These are phyloP conservation scores for Aureobasidium sp. DNA, from an alignment of 2,329 filamentous ascomycete species.

Conservation along the genomic window DNA sequence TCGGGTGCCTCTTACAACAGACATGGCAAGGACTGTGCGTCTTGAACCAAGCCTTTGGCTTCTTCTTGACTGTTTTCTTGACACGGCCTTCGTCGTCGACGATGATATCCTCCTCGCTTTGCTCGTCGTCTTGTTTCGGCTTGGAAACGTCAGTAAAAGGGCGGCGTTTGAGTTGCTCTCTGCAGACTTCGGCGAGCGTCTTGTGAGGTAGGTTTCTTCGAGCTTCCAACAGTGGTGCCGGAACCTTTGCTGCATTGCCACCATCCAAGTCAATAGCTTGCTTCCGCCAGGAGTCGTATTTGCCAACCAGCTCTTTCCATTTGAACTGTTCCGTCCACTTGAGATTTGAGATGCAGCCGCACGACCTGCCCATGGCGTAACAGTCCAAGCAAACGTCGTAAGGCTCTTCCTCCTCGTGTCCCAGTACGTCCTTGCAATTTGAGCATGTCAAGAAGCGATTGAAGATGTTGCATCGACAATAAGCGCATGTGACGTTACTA, in stretches of 20 bases:
- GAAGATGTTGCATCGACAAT: constrained; percentile 93
- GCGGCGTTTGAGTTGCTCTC: constrained; percentile 70
- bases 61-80: constrained; percentile 57
- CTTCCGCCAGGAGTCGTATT: constrained; percentile 75
- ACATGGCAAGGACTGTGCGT: constrained; percentile 63
- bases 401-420: constrained; percentile 64
- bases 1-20: constrained; percentile 69
- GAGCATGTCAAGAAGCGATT: constrained; percentile 93
- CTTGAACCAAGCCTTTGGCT: constrained; percentile 40
- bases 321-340: constrained; percentile 90
- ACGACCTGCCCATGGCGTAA: constrained; percentile 94
- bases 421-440: constrained; percentile 61
- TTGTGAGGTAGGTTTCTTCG: constrained; percentile 61
- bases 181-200: constrained; percentile 84
- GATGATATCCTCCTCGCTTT: constrained; percentile 45
- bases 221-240: constrained; percentile 62
- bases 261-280: constrained; percentile 68
- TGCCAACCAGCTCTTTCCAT: constrained; percentile 67
- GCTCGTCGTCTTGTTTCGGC: constrained; percentile 37
- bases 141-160: constrained; percentile 78
- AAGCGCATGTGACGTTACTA: constrained; percentile 88
- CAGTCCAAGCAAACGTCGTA: constrained; percentile 99
- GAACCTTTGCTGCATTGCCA: constrained; percentile 55
- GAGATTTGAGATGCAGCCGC: constrained; percentile 74
- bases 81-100: constrained; percentile 55